Conservation (phyloP, 2,329 filamentous ascomycete species). For the Hansfordia pulvinata region DNA sequence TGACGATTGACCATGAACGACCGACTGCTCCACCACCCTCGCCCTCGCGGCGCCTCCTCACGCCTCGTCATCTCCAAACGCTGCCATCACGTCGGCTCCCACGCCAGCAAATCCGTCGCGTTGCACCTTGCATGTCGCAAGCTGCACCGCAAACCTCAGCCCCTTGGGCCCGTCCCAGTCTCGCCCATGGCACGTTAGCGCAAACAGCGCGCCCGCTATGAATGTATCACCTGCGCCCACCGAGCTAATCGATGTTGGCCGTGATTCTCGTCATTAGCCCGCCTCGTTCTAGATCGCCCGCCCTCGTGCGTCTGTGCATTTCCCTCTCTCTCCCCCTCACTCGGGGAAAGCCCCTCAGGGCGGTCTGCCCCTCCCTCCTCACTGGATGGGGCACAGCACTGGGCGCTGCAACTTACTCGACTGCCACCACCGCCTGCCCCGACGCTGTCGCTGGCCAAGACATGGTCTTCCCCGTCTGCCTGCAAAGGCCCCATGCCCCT, state of each 20-base stretch:
- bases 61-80: slow-evolving; percentile 9
- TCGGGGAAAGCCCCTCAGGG: not conserved
- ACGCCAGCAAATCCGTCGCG: slow-evolving; percentile 51
- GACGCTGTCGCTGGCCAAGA: slow-evolving; percentile 12
- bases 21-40: no score
- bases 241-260: slow-evolving; percentile 35
- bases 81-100: slow-evolving; percentile 16
- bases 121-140: slow-evolving; percentile 56
- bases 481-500: slow-evolving; percentile 8
- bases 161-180: slow-evolving; percentile 34
- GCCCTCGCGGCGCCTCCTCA: no score
- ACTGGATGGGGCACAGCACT: no score
- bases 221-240: slow-evolving; percentile 68
- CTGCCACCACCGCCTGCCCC: slow-evolving; percentile 1
- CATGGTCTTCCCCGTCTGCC: slow-evolving; percentile 24
- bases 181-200: slow-evolving; percentile 31
- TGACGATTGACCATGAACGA: no score
- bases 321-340: slow-evolving; percentile 1
- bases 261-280: slow-evolving; percentile 8
- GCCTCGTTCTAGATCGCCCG: slow-evolving; percentile 1
- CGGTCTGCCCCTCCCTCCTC: no score
- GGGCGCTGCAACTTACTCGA: not conserved
- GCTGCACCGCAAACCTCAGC: slow-evolving; percentile 46
- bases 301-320: slow-evolving; percentile 1
- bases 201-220: slow-evolving; percentile 56